These are phyloP conservation scores for Nicotiana knightiana DNA, from an alignment of 257 asterid genomes.

Conservation along the genomic window DNA sequence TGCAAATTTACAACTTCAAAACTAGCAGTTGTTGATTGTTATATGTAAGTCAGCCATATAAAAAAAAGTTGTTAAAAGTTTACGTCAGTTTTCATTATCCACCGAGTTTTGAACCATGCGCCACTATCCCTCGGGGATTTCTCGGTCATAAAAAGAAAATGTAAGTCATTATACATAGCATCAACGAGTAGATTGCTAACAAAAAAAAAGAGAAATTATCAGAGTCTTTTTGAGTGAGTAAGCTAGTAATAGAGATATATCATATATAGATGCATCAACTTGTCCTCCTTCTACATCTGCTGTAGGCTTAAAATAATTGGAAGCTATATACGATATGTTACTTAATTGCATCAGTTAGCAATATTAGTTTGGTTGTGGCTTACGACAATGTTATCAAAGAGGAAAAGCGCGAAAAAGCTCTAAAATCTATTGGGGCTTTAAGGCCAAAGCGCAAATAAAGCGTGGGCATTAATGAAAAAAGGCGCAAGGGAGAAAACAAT, in stretches of 20 bases:
- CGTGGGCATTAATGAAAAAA: too few species aligned
- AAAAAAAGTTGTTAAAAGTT: too few species aligned
- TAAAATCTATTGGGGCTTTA: too few species aligned
- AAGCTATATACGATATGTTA: not conserved
- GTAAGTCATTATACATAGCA: not conserved
- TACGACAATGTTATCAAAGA: not conserved
- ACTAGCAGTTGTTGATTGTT: not conserved
- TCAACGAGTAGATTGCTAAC: not conserved
- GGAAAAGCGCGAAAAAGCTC: too few species aligned
- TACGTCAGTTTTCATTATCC: too few species aligned
- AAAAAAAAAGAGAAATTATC: not conserved
- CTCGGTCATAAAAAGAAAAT: too few species aligned
- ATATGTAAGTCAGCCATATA: not conserved
- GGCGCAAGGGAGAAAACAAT: too few species aligned
- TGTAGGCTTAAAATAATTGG: not conserved
- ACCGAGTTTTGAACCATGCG: too few species aligned
- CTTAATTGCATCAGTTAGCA: not conserved
- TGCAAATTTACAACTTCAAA: slow-evolving; percentile 5
- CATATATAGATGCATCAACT: too few species aligned
- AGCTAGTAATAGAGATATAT: not conserved
- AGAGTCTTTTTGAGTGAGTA: not conserved
- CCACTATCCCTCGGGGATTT: too few species aligned
- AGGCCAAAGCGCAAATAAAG: too few species aligned
- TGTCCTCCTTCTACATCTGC: not conserved
- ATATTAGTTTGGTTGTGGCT: not conserved